Conservation (phyloP, 2,329 filamentous ascomycete species). For the Calonectria pteridis region DNA sequence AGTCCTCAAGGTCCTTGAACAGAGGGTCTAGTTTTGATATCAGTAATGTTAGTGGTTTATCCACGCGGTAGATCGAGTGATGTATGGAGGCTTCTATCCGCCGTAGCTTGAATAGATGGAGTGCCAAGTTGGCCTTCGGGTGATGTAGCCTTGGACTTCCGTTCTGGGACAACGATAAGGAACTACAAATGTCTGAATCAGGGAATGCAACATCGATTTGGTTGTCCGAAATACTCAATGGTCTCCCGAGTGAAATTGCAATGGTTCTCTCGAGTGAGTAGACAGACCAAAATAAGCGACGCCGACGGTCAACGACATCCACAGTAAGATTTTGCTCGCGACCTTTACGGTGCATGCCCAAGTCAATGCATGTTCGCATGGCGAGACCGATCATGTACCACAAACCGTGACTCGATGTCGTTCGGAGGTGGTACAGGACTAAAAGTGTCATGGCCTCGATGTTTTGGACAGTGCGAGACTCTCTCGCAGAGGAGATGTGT, state of each 20-base stretch:
- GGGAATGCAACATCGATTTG: neutral
- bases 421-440: neutral
- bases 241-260: neutral
- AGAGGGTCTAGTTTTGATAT: neutral
- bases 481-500: neutral
- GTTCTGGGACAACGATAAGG: neutral
- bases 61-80: neutral
- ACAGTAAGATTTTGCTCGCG: neutral
- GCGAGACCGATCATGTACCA: slow-evolving; percentile 8
- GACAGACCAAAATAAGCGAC: slow-evolving; percentile 5
- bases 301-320: neutral
- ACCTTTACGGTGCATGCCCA: slow-evolving; percentile 1
- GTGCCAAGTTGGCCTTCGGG: neutral
- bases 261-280: neutral
- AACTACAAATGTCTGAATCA: neutral
- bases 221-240: neutral
- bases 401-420: neutral
- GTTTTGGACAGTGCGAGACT: neutral
- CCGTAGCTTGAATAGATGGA: neutral
- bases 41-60: neutral
- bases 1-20: neutral
- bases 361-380: neutral
- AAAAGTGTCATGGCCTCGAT: slow-evolving; percentile 3
- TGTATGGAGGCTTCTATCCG: neutral
- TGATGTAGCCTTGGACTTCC: neutral